Percentiles rank a stretch among this genome's conserved stretches.
phyloP scores from a whole-genome alignment of 1,139 yeast species.

The Scheffersomyces titani region DNA sequence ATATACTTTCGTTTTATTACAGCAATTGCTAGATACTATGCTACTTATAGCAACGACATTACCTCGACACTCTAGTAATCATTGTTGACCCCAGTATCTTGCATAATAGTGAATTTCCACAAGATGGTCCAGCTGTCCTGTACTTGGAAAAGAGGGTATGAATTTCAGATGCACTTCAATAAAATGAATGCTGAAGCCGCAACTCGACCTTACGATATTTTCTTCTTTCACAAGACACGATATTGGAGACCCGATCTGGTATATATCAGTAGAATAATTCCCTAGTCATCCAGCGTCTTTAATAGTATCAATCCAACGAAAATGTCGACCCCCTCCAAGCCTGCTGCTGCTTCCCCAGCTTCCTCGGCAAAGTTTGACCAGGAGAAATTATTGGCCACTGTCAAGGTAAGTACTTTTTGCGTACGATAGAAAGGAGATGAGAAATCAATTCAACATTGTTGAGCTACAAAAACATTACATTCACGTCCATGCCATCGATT shows the following conservation, averaged over 20 bases:
- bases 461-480: not conserved
- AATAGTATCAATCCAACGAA: not conserved
- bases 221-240: not conserved
- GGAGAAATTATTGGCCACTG: slow-evolving; percentile 10
- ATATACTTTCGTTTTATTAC: not conserved
- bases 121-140: not conserved
- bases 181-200: not conserved
- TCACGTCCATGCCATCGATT: not conserved
- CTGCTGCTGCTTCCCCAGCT: slow-evolving; percentile 4
- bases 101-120: not conserved
- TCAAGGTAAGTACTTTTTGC: slow-evolving; percentile 7
- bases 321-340: not conserved
- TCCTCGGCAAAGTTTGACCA: slow-evolving; percentile 15
- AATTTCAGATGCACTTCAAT: not conserved
- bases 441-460: too few species aligned
- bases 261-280: not conserved
- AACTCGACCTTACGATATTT: not conserved
- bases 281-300: not conserved
- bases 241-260: not conserved
- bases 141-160: not conserved
- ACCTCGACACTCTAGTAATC: not conserved
- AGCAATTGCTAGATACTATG: not conserved
- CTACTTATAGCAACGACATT: not conserved
- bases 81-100: too few species aligned
- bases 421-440: not conserved